Evolutionary conservation across 2,329 filamentous ascomycete genomes (phyloP).

Genomic region (Thelonectria olida): DNA sequence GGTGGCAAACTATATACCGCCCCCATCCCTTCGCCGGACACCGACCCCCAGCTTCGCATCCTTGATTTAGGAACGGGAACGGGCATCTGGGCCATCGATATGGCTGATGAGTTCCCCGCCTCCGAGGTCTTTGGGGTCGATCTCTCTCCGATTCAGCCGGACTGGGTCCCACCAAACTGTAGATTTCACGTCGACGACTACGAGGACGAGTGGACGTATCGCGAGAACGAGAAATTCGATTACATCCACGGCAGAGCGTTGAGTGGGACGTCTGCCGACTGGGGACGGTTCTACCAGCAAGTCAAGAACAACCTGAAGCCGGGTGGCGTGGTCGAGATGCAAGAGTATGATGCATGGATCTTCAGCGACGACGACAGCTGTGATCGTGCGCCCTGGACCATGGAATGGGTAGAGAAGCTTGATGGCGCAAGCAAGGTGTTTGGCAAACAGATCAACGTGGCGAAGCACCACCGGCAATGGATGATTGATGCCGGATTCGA

Average conservation of each 20-base stretch:
- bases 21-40: slow-evolving; percentile 37
- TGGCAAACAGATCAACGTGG: slow-evolving; percentile 52
- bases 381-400: slow-evolving; percentile 48
- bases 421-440: slow-evolving; percentile 47
- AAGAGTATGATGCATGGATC: slow-evolving; percentile 51
- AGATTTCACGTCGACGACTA: slow-evolving; percentile 73
- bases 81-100: slow-evolving; percentile 68
- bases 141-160: slow-evolving; percentile 66
- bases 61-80: slow-evolving; percentile 69
- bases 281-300: slow-evolving; percentile 44
- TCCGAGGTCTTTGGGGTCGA: slow-evolving; percentile 58
- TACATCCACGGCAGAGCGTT: slow-evolving; percentile 50
- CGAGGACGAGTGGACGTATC: slow-evolving; percentile 55
- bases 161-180: slow-evolving; percentile 66
- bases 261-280: slow-evolving; percentile 45
- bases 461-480: slow-evolving; percentile 48
- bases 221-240: slow-evolving; percentile 44
- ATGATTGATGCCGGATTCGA: slow-evolving; percentile 51
- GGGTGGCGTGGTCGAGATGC: slow-evolving; percentile 50
- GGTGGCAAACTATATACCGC: slow-evolving; percentile 36
- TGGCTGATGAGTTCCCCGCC: slow-evolving; percentile 57
- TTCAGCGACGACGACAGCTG: slow-evolving; percentile 51
- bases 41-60: slow-evolving; percentile 47
- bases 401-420: slow-evolving; percentile 50
- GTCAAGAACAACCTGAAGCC: slow-evolving; percentile 43